A percentile compares a stretch with the other conserved stretches of the same genome.
Evolutionary conservation across 331 rosid genomes (phyloP).

Genomic region (Acacia concinna): DNA sequence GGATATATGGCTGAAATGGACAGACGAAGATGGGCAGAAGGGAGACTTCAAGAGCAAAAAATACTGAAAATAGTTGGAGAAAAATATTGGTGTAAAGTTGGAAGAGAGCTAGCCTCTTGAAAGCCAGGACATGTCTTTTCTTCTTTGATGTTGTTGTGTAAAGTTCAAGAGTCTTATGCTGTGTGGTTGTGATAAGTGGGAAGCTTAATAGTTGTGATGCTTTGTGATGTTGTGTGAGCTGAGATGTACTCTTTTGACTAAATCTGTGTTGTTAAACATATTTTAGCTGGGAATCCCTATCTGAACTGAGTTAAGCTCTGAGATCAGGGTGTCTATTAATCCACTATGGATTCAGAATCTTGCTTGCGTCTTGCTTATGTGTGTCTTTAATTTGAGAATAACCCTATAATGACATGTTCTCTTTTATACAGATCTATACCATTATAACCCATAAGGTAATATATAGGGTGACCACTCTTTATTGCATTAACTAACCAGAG

Average conservation of each 20-base stretch:
- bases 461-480: slow-evolving; percentile 13
- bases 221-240: not conserved
- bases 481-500: slow-evolving; percentile 22
- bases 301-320: not conserved
- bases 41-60: not conserved
- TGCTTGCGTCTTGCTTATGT: slow-evolving; percentile 18
- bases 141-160: not conserved
- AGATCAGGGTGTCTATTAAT: slow-evolving; percentile 6
- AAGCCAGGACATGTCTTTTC: not conserved
- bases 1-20: not conserved
- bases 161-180: not conserved
- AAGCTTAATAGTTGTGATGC: not conserved
- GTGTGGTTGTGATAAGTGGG: not conserved
- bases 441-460: not conserved
- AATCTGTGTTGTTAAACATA: not conserved
- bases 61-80: not conserved
- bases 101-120: not conserved
- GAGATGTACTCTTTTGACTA: not conserved
- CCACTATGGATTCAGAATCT: slow-evolving; percentile 15
- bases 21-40: not conserved
- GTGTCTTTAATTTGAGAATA: slow-evolving; percentile 12
- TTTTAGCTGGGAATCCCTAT: not conserved
- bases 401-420: not conserved
- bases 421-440: slow-evolving; percentile 7
- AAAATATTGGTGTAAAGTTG: not conserved